phyloP scores from a whole-genome alignment of 495 filamentous ascomycete genomes.

The Bathelium albidoporum region DNA sequence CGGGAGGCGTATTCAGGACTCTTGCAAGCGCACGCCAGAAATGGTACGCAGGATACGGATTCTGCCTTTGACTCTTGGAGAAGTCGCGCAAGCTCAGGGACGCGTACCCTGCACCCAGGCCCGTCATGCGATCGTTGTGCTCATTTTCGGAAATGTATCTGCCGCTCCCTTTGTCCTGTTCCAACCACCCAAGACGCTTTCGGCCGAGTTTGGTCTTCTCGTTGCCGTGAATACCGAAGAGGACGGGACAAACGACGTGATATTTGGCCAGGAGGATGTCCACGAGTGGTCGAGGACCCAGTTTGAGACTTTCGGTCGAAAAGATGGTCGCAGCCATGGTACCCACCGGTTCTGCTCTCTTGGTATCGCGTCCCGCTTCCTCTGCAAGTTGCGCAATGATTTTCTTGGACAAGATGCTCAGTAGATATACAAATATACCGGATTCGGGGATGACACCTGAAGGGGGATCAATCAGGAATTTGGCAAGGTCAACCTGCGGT shows the following conservation, averaged over 20 bases:
- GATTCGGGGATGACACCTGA: constrained; percentile 40
- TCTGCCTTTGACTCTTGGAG: constrained; percentile 48
- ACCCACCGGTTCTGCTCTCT: constrained; percentile 73
- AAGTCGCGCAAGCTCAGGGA: constrained; percentile 76
- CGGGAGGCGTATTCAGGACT: constrained; percentile 59
- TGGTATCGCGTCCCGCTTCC: constrained; percentile 59
- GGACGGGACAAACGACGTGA: constrained; percentile 65
- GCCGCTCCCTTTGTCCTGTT: constrained; percentile 40
- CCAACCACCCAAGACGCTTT: constrained; percentile 63
- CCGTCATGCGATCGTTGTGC: constrained; percentile 74
- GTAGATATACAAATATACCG: constrained; percentile 64
- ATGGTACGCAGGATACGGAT: constrained; percentile 67
- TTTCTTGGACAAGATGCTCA: constrained; percentile 74
- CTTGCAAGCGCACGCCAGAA: constrained; percentile 70
- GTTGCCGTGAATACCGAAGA: constrained; percentile 73
- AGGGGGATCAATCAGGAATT: constrained; percentile 42
- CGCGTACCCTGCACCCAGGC: constrained; percentile 73
- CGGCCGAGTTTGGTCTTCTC: constrained; percentile 64
- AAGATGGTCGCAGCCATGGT: constrained; percentile 66
- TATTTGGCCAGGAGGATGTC: constrained; percentile 87
- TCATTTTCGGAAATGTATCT: constrained; percentile 51
- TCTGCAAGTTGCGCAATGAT: constrained; percentile 63
- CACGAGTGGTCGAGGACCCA: constrained; percentile 57
- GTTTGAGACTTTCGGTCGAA: constrained; percentile 52
- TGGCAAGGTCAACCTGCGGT: constrained; percentile 53